Evolutionary conservation across 2,329 filamentous ascomycete species (phyloP).

Genomic region (Botryotinia convoluta): DNA sequence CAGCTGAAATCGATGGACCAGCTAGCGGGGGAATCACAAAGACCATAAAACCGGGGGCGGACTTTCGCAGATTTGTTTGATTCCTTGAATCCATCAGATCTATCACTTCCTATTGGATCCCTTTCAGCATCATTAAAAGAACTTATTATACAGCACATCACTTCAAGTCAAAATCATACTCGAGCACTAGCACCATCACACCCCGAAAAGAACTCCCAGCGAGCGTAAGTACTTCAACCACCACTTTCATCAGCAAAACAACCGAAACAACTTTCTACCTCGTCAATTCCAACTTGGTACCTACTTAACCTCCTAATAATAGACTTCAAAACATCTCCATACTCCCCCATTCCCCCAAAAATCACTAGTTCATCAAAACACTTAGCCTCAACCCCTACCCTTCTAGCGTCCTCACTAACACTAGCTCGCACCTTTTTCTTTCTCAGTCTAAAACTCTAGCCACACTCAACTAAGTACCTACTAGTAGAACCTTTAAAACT

Average conservation of each 20-base stretch:
- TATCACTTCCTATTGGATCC: background rate
- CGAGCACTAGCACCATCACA: background rate
- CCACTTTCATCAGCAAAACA: background rate
- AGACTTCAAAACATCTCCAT: accelerated
- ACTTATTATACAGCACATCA: accelerated
- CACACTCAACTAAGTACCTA: background rate
- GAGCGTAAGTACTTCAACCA: background rate
- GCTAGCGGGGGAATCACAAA: background rate
- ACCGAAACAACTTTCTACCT: background rate
- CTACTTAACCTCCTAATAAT: no score
- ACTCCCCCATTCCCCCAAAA: background rate
- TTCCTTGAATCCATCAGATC: background rate
- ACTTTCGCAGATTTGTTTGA: background rate
- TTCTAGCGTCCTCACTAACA: background rate
- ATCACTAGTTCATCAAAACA: background rate
- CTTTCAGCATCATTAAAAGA: background rate
- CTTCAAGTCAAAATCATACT: background rate
- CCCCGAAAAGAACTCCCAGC: background rate
- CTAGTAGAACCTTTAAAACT: background rate
- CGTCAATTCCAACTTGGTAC: background rate
- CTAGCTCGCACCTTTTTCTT: background rate
- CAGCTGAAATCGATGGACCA: background rate
- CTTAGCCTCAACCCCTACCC: background rate
- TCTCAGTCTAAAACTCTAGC: background rate
- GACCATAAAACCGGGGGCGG: accelerated